Evolutionary conservation across 2,329 filamentous ascomycete species (phyloP).

Genomic region (Neophaeococcomyces mojaviensis): DNA sequence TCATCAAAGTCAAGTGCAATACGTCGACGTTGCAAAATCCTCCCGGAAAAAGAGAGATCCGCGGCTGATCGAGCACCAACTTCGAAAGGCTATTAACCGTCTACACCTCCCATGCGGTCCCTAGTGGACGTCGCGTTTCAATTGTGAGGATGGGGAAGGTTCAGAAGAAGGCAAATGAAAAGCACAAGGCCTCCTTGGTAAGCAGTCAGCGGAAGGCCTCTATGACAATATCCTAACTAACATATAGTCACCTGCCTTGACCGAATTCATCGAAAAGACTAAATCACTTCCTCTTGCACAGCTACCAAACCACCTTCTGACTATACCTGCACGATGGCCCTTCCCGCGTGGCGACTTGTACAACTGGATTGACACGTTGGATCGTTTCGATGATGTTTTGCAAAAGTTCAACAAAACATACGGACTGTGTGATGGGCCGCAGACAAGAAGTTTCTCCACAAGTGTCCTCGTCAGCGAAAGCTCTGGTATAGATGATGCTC

Average conservation of each 20-base stretch:
- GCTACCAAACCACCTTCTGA: conserved; percentile 66
- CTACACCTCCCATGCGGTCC: conserved; percentile 9
- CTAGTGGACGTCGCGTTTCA: conserved; percentile 8
- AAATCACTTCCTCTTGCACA: conserved; percentile 63
- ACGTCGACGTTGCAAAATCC: too few species aligned
- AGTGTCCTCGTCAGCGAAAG: conserved; percentile 56
- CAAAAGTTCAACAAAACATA: conserved; percentile 76
- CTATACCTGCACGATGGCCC: conserved; percentile 85
- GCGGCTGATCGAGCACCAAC: not conserved
- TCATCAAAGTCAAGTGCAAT: too few species aligned
- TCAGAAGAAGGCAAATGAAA: conserved; percentile 45
- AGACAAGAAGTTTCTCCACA: conserved; percentile 65
- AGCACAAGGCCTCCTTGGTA: conserved; percentile 46
- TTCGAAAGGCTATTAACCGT: conserved; percentile 1
- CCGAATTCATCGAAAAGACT: conserved; percentile 67
- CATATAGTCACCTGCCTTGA: conserved; percentile 73
- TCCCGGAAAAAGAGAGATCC: too few species aligned
- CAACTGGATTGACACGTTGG: conserved; percentile 92
- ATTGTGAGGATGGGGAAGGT: conserved; percentile 42
- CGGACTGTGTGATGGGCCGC: conserved; percentile 69
- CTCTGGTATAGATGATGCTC: conserved; percentile 31
- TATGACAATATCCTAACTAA: conserved; percentile 3
- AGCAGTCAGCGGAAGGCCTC: conserved; percentile 19
- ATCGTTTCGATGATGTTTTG: conserved; percentile 85
- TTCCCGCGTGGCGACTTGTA: conserved; percentile 94